A percentile compares a stretch with the other conserved stretches of the same genome.
phyloP scores from a whole-genome alignment of 1,284 basidiomycete genomes.

The Macrocybe sp. region DNA sequence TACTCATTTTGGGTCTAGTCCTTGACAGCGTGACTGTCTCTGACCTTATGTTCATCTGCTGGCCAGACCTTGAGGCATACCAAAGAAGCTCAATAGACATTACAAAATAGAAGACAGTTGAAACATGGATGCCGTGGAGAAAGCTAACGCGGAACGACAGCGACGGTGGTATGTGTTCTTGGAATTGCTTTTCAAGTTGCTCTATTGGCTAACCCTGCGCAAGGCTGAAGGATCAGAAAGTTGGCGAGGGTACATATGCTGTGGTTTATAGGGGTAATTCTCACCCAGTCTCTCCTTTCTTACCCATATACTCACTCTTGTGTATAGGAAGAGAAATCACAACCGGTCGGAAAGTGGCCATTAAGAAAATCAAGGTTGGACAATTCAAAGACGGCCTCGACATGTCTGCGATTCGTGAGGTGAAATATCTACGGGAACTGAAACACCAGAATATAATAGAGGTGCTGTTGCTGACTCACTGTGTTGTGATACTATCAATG shows the following conservation, averaged over 20 bases:
- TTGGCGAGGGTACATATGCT: conserved; percentile 97
- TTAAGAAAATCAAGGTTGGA: conserved; percentile 98
- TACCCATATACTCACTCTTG: background rate
- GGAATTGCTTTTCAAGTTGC: background rate
- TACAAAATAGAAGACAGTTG: no score
- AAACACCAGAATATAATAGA: conserved; percentile 95
- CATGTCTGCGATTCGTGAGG: conserved; percentile 98
- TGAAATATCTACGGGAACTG: conserved; percentile 94
- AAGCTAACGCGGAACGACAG: conserved; percentile 65
- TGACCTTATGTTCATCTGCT: no score
- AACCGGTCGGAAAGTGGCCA: conserved; percentile 80
- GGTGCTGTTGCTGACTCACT: conserved; percentile 33
- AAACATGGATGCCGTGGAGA: conserved; percentile 73
- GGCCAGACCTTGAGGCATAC: no score
- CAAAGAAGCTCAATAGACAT: no score
- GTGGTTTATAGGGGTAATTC: conserved; percentile 87
- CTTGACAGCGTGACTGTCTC: no score
- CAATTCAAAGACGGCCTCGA: conserved; percentile 98
- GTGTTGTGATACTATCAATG: no score
- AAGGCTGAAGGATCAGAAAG: conserved; percentile 83
- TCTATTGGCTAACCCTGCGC: conserved; percentile 7
- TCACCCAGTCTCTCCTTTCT: background rate
- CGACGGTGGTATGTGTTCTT: conserved; percentile 54
- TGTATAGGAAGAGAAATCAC: conserved; percentile 59
- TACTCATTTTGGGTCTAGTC: no score